phyloP scores from a whole-genome alignment of 2,329 filamentous ascomycete genomes.

The Cordyceps farinosa region DNA sequence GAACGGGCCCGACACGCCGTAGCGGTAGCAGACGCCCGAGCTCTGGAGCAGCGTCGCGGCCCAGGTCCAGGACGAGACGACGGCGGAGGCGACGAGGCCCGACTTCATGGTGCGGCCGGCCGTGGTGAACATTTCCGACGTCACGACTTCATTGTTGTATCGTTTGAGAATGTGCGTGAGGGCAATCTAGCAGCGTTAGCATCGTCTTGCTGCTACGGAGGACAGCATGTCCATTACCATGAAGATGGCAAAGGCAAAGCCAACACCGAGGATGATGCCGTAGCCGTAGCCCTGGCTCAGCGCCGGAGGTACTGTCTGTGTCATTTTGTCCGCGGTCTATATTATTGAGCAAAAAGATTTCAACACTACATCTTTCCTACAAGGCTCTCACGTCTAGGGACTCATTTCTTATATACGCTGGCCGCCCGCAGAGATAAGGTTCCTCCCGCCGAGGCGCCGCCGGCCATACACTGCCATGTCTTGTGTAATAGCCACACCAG shows the following conservation, averaged over 20 bases:
- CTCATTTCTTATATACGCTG: neutral
- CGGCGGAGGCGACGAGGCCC: constrained; percentile 79
- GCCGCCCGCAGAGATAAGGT: constrained; percentile 1
- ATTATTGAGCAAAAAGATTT: neutral
- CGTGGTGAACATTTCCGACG: constrained; percentile 89
- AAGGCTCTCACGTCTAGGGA: neutral
- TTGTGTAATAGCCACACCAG: neutral
- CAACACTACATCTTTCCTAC: neutral
- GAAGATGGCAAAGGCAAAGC: constrained; percentile 68
- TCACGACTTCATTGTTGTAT: constrained; percentile 67
- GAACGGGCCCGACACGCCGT: constrained; percentile 61
- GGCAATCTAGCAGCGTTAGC: constrained; percentile 42
- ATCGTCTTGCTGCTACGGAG: neutral
- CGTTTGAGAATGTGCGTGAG: constrained; percentile 68
- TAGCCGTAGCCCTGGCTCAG: constrained; percentile 66
- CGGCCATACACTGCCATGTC: neutral
- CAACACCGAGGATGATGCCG: constrained; percentile 72
- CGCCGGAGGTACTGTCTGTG: constrained; percentile 28
- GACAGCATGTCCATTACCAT: constrained; percentile 45
- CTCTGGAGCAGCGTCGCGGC: constrained; percentile 78
- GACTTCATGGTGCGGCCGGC: constrained; percentile 86
- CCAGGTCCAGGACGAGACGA: constrained; percentile 95
- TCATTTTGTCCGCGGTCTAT: neutral
- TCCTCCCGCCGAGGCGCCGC: neutral
- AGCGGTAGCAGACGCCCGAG: constrained; percentile 77